Evolutionary conservation across 371 early-diverging fungal species (phyloP).

Genomic region (Haplosporangium sp.): DNA sequence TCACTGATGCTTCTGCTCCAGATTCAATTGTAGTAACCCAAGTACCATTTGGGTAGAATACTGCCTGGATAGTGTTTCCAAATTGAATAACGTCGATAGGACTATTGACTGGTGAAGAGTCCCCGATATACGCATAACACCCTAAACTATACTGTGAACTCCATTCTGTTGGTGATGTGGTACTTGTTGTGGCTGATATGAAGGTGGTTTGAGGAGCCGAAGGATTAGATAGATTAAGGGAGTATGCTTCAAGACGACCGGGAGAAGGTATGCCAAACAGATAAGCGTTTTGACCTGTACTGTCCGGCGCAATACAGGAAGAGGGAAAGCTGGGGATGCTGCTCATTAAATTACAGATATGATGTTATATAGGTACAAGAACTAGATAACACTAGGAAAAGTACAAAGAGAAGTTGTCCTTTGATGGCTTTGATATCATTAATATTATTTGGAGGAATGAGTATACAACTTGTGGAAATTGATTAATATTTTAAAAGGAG

Average conservation of each 20-base stretch:
- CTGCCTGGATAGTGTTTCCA: conserved; percentile 19
- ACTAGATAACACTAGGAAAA: not conserved
- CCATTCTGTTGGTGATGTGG: conserved; percentile 11
- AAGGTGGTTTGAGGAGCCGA: conserved; percentile 20
- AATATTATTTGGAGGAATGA: not conserved
- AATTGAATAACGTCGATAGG: conserved; percentile 42
- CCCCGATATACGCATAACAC: conserved; percentile 27
- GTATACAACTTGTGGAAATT: not conserved
- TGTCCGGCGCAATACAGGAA: conserved; percentile 40
- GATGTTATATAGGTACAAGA: not conserved
- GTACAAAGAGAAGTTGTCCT: not conserved
- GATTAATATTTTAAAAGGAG: not conserved
- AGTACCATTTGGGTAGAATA: conserved; percentile 46
- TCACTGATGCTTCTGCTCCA: not conserved
- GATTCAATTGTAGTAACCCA: conserved; percentile 24
- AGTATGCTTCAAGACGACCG: conserved; percentile 39
- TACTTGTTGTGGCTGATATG: conserved; percentile 17
- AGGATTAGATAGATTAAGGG: conserved; percentile 25
- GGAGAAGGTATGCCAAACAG: conserved; percentile 32
- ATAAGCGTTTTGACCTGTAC: conserved; percentile 20
- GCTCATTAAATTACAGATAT: conserved; percentile 5
- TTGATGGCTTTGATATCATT: not conserved
- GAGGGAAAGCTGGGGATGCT: conserved; percentile 18
- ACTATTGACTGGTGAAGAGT: conserved; percentile 5
- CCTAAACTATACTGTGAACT: conserved; percentile 27